These are phyloP conservation scores for Dendrobium chrysotoxum DNA, from an alignment of 106 monocot genomes.

Conservation along the genomic window DNA sequence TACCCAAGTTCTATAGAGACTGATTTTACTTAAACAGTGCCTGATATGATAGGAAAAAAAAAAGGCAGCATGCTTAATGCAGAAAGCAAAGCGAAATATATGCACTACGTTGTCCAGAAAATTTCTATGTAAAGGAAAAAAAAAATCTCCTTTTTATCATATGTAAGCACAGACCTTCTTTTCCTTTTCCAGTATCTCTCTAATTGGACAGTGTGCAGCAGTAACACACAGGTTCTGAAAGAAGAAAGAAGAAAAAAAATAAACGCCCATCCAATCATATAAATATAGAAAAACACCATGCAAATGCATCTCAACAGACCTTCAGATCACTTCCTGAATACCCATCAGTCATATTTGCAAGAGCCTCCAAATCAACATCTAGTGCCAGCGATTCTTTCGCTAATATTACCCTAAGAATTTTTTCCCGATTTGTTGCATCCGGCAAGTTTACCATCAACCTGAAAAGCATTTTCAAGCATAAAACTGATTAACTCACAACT, in stretches of 20 bases:
- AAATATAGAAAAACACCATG: not conserved
- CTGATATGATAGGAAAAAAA: too few species aligned
- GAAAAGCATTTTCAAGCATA: constrained; percentile 9
- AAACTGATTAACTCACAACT: constrained; percentile 1
- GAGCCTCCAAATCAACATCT: constrained; percentile 62
- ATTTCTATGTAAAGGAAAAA: not conserved
- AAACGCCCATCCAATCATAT: not conserved
- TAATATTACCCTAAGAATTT: constrained; percentile 89
- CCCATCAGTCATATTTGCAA: constrained; percentile 92
- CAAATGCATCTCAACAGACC: constrained; percentile 28
- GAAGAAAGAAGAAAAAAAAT: constrained; percentile 8
- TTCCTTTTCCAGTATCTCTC: constrained; percentile 92
- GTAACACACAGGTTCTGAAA: constrained; percentile 94
- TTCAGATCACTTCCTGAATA: constrained; percentile 99
- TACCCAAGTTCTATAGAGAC: too few species aligned
- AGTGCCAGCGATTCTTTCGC: constrained; percentile 76
- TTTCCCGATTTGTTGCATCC: constrained; percentile 77
- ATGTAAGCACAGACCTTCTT: constrained; percentile 52
- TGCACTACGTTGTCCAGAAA: not conserved
- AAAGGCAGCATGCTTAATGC: too few species aligned
- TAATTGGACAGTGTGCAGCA: constrained; percentile 97
- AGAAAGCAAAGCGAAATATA: not conserved
- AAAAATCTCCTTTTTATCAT: not conserved
- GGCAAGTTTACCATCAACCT: constrained; percentile 97
- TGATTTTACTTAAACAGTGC: too few species aligned